Conservation (phyloP, 75 land plant genomes). For the Sequoia sempervirens region DNA sequence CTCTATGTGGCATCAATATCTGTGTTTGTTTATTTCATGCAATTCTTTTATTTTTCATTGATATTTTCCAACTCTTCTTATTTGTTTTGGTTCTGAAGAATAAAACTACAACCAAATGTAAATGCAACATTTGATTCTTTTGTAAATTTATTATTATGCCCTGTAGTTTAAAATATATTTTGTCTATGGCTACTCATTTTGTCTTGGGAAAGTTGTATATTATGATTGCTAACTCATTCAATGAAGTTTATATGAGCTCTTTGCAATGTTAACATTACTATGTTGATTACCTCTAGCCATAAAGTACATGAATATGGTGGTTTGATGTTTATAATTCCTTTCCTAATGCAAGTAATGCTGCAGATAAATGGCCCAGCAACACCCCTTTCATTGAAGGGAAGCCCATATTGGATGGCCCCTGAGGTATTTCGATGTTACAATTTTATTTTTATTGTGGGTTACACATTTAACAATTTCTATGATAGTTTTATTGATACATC, state of each 20-base stretch:
- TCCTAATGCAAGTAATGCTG: slow-evolving; percentile 8
- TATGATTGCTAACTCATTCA: not conserved
- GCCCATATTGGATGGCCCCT: slow-evolving; percentile 97
- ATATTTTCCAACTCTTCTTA: not conserved
- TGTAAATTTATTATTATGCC: not conserved
- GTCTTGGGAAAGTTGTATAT: not conserved
- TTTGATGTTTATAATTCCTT: not conserved
- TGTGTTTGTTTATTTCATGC: not conserved
- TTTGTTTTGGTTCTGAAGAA: not conserved
- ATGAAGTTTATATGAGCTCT: not conserved
- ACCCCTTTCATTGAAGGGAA: slow-evolving; percentile 71
- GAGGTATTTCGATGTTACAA: slow-evolving; percentile 47
- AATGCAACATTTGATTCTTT: not conserved
- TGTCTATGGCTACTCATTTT: not conserved
- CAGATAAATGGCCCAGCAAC: slow-evolving; percentile 58
- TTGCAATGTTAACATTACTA: not conserved
- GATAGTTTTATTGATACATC: not conserved
- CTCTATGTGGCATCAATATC: too few relatives aligned
- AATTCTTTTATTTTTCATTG: not conserved
- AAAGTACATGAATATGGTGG: not conserved
- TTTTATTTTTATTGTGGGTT: not conserved
- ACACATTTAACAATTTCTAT: not conserved
- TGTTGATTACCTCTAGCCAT: not conserved
- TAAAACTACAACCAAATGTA: not conserved
- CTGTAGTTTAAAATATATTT: not conserved